Evolutionary conservation across 441 rosid species (phyloP), one percentile per base, ranked within the genome.

Genomic region (Corymbia citriodora): DNA sequence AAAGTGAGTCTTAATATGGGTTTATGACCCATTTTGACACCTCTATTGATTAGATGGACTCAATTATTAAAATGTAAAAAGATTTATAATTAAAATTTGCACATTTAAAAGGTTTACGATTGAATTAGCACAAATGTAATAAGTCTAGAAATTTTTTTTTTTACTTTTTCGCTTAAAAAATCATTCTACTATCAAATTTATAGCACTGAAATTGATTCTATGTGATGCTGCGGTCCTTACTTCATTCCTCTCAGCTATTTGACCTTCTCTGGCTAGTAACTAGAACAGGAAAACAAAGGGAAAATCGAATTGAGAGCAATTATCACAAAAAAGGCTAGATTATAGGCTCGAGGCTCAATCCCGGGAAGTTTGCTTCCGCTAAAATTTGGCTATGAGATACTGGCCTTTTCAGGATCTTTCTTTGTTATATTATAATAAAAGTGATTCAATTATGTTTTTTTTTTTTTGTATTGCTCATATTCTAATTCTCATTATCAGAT

Each of bases 221-320:
- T 70, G 48, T 18, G 48, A 33, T 70, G 48, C 48, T 9, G 5
- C 2, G 2, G 25, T 72, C 1, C 82, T 72, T 33, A 33, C 18
- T 48, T 5, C 81, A 33, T 70, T 70, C 81, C 2, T 16, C 40
- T 18, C 1, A 18, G 40, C 48, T 33, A 18, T 18, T 5, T 33
- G 14, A 70, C 48, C 81, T 33, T 36, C 36, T 18, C 49, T n/a
- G n/a, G n/a, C n/a, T n/a, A n/a, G n/a, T n/a, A n/a, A n/a, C 3
- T 72, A 18, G 48, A 10, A 36, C 2, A 10, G 27, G 21, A 33
- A 33, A 11, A 11, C 2, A 3, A 72, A 72, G 14, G 0, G 0
- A 10, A 33, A 3, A 72, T 72, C 27, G 2, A 72, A 72, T 33
- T 18, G 18, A 72, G 82, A 72, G 48, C 2, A 1, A 10, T 18